Evolutionary conservation across 441 rosid genomes (phyloP), one percentile per base, ranked within the genome.

Genomic region (Geranium incanum): DNA sequence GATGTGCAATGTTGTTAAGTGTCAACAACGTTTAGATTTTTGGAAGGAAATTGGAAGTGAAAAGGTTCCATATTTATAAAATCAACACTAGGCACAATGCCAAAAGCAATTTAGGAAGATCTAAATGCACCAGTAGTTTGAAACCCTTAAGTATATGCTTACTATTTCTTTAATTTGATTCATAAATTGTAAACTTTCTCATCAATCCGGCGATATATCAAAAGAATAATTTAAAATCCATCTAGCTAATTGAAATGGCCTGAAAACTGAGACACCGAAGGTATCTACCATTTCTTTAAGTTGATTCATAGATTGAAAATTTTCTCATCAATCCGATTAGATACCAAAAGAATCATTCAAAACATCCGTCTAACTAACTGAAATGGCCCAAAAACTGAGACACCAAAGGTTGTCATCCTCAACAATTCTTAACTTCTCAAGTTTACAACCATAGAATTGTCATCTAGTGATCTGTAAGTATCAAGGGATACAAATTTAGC

Each of bases 401-500:
- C 36, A 7, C 65, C 65, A 60, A 60, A 60, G 19, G 15, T 48
- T 19, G 65, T 19, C 36, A 4, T 60, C 65, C 33, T 60, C 65
- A 60, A 21, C 65, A 60, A 6, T 18, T 60, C 3, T 21, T 11
- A 60, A 60, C 65, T 19, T 59, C 11, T 19, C 19, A 60, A 60
- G 65, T 60, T 60, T 60, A 60, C 7, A 19, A 21, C 33, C 65
- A 60, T 60, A 60, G 65, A 60, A 60, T 36, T 57, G 23, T 55
- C 6, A 16, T 57, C 21, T 4, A 57, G 5, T 57, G 63, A 57
- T 23, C 57, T 48, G 3, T 57, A 57, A 5, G 63, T 18, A 57
- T 8, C 59, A 52, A 52, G 12, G 9, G 36, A 60, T 18, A 8
- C 12, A 60, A 19, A 21, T 7, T 60, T 60, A 36, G 65, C 65